Conservation (phyloP, 1,284 basidiomycete genomes). For the Sporisorium scitamineum region DNA sequence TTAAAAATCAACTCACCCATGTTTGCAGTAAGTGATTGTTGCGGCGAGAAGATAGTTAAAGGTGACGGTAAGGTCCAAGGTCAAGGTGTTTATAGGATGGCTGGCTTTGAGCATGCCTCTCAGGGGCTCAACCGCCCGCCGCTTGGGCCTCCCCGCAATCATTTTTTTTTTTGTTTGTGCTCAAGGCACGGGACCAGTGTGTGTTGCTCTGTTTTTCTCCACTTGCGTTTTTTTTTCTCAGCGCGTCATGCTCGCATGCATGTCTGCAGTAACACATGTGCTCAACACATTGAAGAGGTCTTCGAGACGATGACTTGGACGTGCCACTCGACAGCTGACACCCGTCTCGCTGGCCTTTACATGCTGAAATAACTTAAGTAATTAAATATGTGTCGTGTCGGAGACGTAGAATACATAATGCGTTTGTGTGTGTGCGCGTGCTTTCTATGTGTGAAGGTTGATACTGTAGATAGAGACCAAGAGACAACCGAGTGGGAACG, state of each 20-base stretch:
- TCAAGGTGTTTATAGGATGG: neutral
- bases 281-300: neutral
- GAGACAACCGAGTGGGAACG: no score
- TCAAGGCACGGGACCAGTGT: neutral
- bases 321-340: neutral
- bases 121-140: constrained; percentile 1
- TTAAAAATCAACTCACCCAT: neutral
- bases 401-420: neutral
- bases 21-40: neutral
- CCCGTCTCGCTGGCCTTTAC: no score
- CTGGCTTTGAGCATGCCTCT: neutral
- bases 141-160: constrained; percentile 5
- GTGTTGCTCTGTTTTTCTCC: neutral
- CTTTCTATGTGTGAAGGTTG: neutral
- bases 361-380: neutral
- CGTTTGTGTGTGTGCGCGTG: neutral
- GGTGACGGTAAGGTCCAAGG: neutral
- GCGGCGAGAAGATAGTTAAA: neutral
- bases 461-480: no score
- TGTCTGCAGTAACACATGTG: neutral
- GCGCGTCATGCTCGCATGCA: neutral
- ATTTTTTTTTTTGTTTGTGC: neutral
- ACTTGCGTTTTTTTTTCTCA: neutral
- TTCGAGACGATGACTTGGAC: neutral
- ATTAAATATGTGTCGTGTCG: neutral